A percentile compares a stretch with the other conserved stretches of the same genome.
These are phyloP conservation scores for Camelina hispida DNA, from an alignment of 345 rosid genomes.

Conservation along the genomic window DNA sequence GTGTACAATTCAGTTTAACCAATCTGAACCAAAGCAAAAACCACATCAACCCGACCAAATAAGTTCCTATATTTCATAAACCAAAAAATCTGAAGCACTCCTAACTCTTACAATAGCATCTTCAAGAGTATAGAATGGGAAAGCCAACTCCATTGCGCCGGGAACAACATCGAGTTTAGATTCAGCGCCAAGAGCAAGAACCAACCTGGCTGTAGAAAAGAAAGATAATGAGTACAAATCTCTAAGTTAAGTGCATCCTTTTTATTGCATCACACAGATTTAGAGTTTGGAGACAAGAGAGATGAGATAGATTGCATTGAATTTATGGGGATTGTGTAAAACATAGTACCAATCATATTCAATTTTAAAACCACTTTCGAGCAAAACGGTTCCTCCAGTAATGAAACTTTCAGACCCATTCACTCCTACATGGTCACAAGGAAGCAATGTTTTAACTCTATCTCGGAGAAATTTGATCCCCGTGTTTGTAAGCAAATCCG, in stretches of 20 bases:
- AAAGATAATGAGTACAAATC: conserved; percentile 41
- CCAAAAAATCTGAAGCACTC: neutral
- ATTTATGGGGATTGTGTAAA: conserved; percentile 14
- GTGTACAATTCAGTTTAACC: neutral
- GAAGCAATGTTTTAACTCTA: conserved; percentile 72
- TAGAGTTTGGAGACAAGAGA: conserved; percentile 15
- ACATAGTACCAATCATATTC: conserved; percentile 92
- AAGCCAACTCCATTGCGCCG: conserved; percentile 87
- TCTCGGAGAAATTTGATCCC: conserved; percentile 76
- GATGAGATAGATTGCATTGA: conserved; percentile 2
- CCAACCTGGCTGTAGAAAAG: conserved; percentile 89
- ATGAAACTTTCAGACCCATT: conserved; percentile 54
- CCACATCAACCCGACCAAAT: neutral
- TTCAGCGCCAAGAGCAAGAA: conserved; percentile 99
- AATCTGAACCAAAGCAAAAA: neutral
- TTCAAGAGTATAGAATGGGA: conserved; percentile 83
- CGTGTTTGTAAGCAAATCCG: conserved; percentile 79
- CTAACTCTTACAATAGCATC: conserved; percentile 75
- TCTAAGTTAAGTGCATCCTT: neutral
- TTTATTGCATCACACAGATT: neutral
- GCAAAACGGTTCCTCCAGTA: conserved; percentile 81
- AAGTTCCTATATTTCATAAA: conserved; percentile 9
- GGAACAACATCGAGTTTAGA: conserved; percentile 80
- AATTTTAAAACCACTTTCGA: conserved; percentile 76
- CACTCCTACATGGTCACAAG: conserved; percentile 65